Evolutionary conservation across 495 filamentous ascomycete species (phyloP), one percentile per base, ranked within the genome.

Genomic region (Astrothelium subdiscretum): DNA sequence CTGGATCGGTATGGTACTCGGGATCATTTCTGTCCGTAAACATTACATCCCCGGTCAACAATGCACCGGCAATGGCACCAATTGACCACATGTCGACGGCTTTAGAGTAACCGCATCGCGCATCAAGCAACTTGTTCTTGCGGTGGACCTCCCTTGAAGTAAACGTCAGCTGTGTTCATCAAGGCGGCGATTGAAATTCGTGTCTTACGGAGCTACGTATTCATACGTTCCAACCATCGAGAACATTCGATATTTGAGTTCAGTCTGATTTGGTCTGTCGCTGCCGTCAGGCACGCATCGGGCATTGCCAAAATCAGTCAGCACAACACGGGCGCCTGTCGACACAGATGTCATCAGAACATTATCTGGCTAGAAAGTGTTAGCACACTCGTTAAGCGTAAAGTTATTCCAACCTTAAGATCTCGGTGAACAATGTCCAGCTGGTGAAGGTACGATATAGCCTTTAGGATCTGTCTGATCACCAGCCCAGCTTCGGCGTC

Each of bases 281-380:
- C 26, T 18, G 35, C 38, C 26, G 24, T 29, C 52, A 57, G 68
- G n/a, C 10, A 79, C 60, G 18, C 75, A 72, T 35, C 73, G 81
- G 6, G 86, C 83, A 58, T 81, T 79, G 10, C 89, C 89, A 71
- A 94, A 88, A 67, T 94, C 89, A 0, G 86, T 85, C 26, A 94
- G 74, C 0, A 91, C 79, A 22, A 91, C 75, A 29, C 89, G 67
- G 1, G 70, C 70, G 1, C 72, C 72, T 27, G 65, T 63, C 18
- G 64, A 59, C 43, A 72, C 66, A 8, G 75, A 76, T 38, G 82
- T 80, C 73, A 87, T 79, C 12, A 89, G 76, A 8, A 88, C 79
- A 57, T 88, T 89, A 38, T 88, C 86, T 0, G 84, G 86, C 68
- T 54, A 29, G 22, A 54, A 26, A 29, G 29, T 2, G 20, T 54